Conservation (phyloP, 1,284 basidiomycete genomes). For the Puccinia triticina region DNA sequence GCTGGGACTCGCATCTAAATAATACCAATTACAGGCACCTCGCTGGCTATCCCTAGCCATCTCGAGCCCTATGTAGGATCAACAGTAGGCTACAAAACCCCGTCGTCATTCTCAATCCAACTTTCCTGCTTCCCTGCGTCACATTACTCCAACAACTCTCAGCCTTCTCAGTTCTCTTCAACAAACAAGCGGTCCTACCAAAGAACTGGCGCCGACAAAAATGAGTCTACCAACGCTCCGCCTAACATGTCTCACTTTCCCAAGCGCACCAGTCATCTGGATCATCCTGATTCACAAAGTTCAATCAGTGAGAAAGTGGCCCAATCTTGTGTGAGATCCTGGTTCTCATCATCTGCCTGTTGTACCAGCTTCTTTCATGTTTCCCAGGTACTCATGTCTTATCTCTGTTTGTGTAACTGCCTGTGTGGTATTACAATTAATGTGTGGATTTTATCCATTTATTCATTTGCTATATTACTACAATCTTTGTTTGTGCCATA, state of each 20-base stretch:
- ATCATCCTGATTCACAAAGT: background rate
- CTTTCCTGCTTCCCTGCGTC: background rate
- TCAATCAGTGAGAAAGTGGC: conserved; percentile 38
- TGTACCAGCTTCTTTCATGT: background rate
- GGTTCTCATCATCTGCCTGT: too few relatives aligned
- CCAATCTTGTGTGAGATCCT: conserved; percentile 28
- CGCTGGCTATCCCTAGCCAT: background rate
- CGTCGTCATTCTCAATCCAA: conserved; percentile 23
- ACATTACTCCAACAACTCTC: background rate
- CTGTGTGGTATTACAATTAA: too few relatives aligned
- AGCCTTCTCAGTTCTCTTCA: background rate
- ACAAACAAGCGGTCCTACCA: background rate
- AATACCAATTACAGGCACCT: background rate
- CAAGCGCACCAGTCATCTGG: background rate
- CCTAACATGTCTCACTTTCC: background rate
- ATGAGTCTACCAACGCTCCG: background rate
- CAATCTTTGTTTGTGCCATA: too few relatives aligned
- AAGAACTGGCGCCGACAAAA: background rate
- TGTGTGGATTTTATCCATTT: too few relatives aligned
- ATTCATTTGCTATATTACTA: too few relatives aligned
- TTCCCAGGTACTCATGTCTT: conserved; percentile 8
- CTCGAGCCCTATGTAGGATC: background rate
- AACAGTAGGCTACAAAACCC: conserved; percentile 22
- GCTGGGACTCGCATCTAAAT: background rate
- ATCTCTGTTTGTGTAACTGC: conserved; percentile 27